Conservation (phyloP, 2,329 filamentous ascomycete genomes). For the Aspergillus quadrilineatus region DNA sequence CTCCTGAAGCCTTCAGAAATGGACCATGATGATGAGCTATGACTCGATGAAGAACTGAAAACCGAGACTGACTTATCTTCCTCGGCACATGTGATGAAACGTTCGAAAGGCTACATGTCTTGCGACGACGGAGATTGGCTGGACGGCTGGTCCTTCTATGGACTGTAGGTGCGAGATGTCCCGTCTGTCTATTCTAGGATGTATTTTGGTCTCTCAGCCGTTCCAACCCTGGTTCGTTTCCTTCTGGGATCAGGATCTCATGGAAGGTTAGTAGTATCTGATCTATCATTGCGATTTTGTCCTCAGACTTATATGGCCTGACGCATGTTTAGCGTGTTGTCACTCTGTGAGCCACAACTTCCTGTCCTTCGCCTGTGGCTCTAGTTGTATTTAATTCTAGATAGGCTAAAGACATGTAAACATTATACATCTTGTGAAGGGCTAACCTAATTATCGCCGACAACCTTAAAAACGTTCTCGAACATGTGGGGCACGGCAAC, state of each 20-base stretch:
- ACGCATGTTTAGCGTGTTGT: not conserved
- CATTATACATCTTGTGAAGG: not conserved
- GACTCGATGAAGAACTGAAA: constrained; percentile 71
- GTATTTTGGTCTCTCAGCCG: constrained; percentile 9
- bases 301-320: not conserved
- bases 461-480: not conserved
- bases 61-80: constrained; percentile 55
- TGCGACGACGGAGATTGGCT: constrained; percentile 36
- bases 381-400: constrained; percentile 6
- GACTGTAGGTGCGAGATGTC: constrained; percentile 44
- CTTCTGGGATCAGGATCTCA: not conserved
- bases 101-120: constrained; percentile 22
- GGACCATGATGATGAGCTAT: constrained; percentile 76
- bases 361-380: not conserved
- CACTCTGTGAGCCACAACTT: not conserved
- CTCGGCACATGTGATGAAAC: constrained; percentile 28
- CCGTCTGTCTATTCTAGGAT: constrained; percentile 9
- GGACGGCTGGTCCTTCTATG: constrained; percentile 68
- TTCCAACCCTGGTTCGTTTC: not conserved
- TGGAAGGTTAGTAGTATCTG: constrained; percentile 1
- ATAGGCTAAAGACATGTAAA: constrained; percentile 4
- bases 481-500: not conserved
- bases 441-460: no score
- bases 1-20: constrained; percentile 96
- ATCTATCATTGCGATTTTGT: not conserved